Base-by-base conservation (phyloP, 2,329 filamentous ascomycete species). In the Apiospora aurea region DNA sequence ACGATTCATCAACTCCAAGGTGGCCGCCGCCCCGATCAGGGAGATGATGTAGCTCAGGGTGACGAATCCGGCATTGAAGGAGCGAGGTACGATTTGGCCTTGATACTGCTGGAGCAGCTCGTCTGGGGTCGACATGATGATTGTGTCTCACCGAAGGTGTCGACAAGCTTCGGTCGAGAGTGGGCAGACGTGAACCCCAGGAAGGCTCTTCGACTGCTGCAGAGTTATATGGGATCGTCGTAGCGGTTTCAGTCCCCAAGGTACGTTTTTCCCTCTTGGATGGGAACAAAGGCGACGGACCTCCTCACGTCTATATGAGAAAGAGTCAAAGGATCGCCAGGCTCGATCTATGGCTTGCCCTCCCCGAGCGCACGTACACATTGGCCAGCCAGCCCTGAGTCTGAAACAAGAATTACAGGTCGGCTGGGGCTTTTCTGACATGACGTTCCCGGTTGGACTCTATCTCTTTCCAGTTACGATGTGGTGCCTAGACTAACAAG, bases 1-100 rank as follows among this genome's bases (percentile, higher is more conserved):
- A 72, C 93, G 86, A 79, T 96, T 93, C 69, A 97, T 90, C 72
- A 97, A 84, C 81, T 97, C 95, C 44, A 97, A 85, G 0, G 94
- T 95, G 4, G 94, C 94, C 69, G 90, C 87, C 68, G 93, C 92
- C 74, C 95, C 95, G 75, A 94, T 87, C 46, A 94, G 85, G 77
- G 94, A 96, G 77, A 94, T 93, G 75, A 93, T 85, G 74, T 93
- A 90, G 78, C 94, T 96, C 75, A 94, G 86, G 34, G 91, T 86
- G 16, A 96, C 87, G 76, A 93, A 92, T 51, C 90, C 89, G 4
- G 86, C 82, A 74, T 86, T 84, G 80, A 87, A 90, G 69, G 82
- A 82, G 66, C 84, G 82, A 34, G 86, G 85, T 34, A 88, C 85
- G 24, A 87, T 78, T 57, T 83, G 78, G 29, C 83, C 85, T 73